Conservation (phyloP, 1,284 basidiomycete species). For the Abortiporus biennis region DNA sequence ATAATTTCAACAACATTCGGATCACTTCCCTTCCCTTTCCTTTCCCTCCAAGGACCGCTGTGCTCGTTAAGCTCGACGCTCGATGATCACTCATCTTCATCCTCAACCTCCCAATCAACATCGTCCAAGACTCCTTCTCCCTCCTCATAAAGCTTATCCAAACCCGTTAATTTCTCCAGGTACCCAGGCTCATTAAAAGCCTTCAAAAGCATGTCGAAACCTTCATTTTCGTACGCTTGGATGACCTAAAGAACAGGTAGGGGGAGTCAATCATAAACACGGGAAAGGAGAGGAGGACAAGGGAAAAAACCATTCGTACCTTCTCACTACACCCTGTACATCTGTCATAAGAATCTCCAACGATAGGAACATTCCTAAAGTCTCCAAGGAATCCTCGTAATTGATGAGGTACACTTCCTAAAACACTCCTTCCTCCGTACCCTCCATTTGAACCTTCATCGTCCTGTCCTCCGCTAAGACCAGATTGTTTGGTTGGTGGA, state of each 20-base stretch:
- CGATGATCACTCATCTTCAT: slow-evolving; percentile 44
- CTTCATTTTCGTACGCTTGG: slow-evolving; percentile 66
- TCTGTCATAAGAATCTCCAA: slow-evolving; percentile 79
- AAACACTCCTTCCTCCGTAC: slow-evolving; percentile 42
- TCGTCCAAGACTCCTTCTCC: slow-evolving; percentile 70
- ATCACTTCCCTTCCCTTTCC: too few species aligned
- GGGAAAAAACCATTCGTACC: slow-evolving; percentile 34
- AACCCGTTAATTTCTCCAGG: slow-evolving; percentile 78
- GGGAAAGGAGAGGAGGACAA: neutral
- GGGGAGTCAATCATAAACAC: neutral
- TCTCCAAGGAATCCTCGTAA: slow-evolving; percentile 85
- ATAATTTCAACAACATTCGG: too few species aligned
- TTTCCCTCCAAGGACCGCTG: too few species aligned
- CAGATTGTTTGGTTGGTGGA: too few species aligned
- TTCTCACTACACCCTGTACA: slow-evolving; percentile 90
- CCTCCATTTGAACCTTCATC: slow-evolving; percentile 27
- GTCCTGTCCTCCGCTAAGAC: slow-evolving; percentile 24
- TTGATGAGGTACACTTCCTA: slow-evolving; percentile 92
- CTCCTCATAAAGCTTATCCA: slow-evolving; percentile 81
- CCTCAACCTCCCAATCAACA: slow-evolving; percentile 75
- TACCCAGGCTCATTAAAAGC: slow-evolving; percentile 86
- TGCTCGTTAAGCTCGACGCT: too few species aligned
- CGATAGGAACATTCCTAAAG: slow-evolving; percentile 80
- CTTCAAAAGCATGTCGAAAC: slow-evolving; percentile 73
- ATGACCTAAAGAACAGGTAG: slow-evolving; percentile 48